Percentiles rank a stretch among this genome's conserved stretches.
Conservation (phyloP, 2,329 filamentous ascomycete genomes). For the Fusarium irregulare region DNA sequence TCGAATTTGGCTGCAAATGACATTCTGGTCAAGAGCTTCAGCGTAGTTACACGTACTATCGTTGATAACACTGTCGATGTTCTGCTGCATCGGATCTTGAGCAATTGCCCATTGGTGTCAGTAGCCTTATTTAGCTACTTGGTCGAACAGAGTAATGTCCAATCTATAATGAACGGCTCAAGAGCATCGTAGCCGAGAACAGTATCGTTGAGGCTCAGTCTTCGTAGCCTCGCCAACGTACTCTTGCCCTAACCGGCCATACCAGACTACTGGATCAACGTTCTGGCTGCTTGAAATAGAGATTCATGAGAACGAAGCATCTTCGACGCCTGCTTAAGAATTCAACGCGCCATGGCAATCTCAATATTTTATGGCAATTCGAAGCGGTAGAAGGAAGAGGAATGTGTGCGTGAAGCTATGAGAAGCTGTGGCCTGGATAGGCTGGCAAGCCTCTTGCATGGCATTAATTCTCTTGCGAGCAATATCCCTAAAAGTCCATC, state of each 20-base stretch:
- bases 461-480: not conserved
- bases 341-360: fast-evolving
- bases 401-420: not conserved
- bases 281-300: not conserved
- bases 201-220: not conserved
- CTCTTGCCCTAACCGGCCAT: not conserved
- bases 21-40: not conserved
- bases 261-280: not conserved
- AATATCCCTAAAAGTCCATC: not conserved
- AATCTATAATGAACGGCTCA: fast-evolving
- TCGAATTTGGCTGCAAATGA: not conserved
- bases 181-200: fast-evolving
- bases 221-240: not conserved
- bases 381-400: not conserved
- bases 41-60: not conserved
- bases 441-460: not conserved
- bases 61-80: not conserved
- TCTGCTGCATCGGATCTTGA: not conserved
- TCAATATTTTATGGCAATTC: not conserved
- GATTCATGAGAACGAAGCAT: not conserved
- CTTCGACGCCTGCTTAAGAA: not conserved
- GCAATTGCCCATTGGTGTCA: not conserved
- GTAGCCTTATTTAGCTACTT: not conserved
- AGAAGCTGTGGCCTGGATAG: not conserved
- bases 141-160: not conserved